These are phyloP conservation scores for Prosopis cineraria DNA, from an alignment of 306 rosid species.

Conservation along the genomic window DNA sequence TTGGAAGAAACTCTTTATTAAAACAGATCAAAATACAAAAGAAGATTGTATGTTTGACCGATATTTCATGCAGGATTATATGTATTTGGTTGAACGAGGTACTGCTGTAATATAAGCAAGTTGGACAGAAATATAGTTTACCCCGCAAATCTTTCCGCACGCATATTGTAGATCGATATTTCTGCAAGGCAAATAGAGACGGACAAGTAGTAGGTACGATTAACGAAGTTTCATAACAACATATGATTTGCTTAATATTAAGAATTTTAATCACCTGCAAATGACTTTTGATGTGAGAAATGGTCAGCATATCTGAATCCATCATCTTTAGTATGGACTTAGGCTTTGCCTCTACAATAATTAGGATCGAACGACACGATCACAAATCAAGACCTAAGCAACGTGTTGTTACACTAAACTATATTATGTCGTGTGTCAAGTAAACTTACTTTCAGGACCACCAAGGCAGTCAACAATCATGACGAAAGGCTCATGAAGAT, in stretches of 20 bases:
- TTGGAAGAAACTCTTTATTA: not conserved
- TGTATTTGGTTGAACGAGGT: not conserved
- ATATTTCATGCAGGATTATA: not conserved
- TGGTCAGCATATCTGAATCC: constrained; percentile 45
- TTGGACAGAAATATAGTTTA: constrained; percentile 26
- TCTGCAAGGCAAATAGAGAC: constrained; percentile 37
- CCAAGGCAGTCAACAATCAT: constrained; percentile 35
- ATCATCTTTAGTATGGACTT: constrained; percentile 54
- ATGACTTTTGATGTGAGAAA: constrained; percentile 57
- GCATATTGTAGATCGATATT: constrained; percentile 40
- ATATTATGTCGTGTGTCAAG: not conserved
- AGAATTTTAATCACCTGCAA: constrained; percentile 43
- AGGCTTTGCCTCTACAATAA: constrained; percentile 53
- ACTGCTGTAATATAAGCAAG: not conserved
- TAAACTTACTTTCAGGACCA: constrained; percentile 47
- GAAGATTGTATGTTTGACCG: not conserved
- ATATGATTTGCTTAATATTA: not conserved
- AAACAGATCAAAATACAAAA: not conserved
- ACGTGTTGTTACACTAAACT: not conserved
- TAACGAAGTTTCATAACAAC: constrained; percentile 11
- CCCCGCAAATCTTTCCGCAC: constrained; percentile 38
- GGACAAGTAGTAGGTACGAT: not conserved
- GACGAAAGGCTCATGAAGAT: constrained; percentile 40
- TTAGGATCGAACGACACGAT: not conserved
- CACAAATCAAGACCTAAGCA: not conserved